Conservation (phyloP, 345 rosid species). For the Acer saccharum region DNA sequence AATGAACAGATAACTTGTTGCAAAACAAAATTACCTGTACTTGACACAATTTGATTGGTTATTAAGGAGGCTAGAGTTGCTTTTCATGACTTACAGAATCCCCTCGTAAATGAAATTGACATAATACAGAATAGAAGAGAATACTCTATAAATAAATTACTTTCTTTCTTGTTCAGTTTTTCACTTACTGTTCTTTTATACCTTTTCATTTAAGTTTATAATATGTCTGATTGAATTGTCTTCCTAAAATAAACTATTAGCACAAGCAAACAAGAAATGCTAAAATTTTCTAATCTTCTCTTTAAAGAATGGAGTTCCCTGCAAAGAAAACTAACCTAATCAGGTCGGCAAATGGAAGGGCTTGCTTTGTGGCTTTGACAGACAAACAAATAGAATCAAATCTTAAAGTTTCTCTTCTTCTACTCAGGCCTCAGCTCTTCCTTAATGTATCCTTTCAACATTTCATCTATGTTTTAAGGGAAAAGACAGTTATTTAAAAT, state of each 20-base stretch:
- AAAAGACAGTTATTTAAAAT: not conserved
- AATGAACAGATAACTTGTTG: not conserved
- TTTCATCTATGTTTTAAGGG: not conserved
- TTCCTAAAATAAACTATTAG: too few relatives aligned
- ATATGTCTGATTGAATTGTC: not conserved
- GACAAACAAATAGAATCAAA: not conserved
- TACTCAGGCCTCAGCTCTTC: not conserved
- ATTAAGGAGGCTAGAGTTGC: not conserved
- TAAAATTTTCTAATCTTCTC: too few relatives aligned
- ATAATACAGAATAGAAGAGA: not conserved
- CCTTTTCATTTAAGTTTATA: too few relatives aligned
- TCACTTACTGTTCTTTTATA: too few relatives aligned
- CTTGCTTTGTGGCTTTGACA: not conserved
- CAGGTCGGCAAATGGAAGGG: not conserved
- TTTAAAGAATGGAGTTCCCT: too few relatives aligned
- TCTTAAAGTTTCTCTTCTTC: not conserved
- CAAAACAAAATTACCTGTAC: not conserved
- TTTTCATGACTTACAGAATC: not conserved
- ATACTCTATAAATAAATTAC: not conserved
- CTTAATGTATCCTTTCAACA: not conserved
- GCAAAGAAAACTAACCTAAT: not conserved
- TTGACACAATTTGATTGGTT: not conserved
- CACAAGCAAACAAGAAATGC: too few relatives aligned
- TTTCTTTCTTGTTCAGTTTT: too few relatives aligned
- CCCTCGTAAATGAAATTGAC: not conserved